A percentile compares a stretch with the other conserved stretches of the same genome.
These are phyloP conservation scores for Suhomyces terraborum DNA, from an alignment of 1,139 yeast genomes.

Conservation along the genomic window DNA sequence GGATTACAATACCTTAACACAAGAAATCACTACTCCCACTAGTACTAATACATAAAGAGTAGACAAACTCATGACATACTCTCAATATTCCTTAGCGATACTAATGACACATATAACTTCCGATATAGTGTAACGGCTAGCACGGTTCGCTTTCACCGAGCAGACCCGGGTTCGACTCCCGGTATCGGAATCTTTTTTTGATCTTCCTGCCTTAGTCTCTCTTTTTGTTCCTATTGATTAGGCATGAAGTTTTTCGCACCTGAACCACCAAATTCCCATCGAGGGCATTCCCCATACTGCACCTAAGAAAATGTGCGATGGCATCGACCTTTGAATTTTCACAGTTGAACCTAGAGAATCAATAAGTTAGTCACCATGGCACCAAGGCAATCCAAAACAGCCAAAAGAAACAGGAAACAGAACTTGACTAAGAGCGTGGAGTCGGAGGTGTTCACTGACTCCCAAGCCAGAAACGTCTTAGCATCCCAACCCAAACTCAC, in stretches of 20 bases:
- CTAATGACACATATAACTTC: too few relatives aligned
- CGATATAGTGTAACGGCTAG: slow-evolving; percentile 82
- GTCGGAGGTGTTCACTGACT: slow-evolving; percentile 66
- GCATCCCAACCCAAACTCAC: slow-evolving; percentile 63
- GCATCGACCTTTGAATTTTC: slow-evolving; percentile 16
- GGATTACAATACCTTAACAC: too few relatives aligned
- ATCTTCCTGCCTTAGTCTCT: too few relatives aligned
- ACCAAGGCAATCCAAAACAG: slow-evolving; percentile 59
- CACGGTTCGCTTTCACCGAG: slow-evolving; percentile 85
- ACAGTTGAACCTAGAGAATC: background rate
- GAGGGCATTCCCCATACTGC: background rate
- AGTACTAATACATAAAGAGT: too few relatives aligned
- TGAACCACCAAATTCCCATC: background rate
- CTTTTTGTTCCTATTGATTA: too few relatives aligned
- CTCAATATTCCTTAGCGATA: too few relatives aligned
- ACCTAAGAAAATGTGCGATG: slow-evolving; percentile 15
- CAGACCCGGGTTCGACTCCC: slow-evolving; percentile 85
- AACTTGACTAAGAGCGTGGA: slow-evolving; percentile 59
- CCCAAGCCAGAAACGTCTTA: slow-evolving; percentile 64
- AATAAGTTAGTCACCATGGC: slow-evolving; percentile 36
- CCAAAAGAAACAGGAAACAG: slow-evolving; percentile 55
- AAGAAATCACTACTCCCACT: too few relatives aligned
- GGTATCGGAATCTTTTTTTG: slow-evolving; percentile 59
- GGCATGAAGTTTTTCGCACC: too few relatives aligned
- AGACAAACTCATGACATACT: too few relatives aligned